Evolutionary conservation across 2,329 filamentous ascomycete genomes (phyloP).

Genomic region (Trichoderma citrinoviride): DNA sequence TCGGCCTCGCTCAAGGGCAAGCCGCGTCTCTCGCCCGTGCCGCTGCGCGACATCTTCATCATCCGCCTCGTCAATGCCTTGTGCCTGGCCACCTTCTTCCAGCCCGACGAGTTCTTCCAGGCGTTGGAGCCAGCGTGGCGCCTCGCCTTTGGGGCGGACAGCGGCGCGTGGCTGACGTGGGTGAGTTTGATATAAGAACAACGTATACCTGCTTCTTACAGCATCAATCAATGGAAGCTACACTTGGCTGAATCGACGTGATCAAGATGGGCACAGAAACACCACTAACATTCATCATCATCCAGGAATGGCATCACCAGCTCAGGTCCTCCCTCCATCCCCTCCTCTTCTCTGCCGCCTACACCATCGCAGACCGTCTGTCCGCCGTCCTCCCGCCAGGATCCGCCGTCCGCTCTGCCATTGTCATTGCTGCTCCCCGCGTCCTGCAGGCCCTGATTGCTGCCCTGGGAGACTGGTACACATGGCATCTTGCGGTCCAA

Average conservation of each 20-base stretch:
- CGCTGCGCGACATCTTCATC: slow-evolving; percentile 43
- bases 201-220: neutral
- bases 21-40: slow-evolving; percentile 9
- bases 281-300: too few relatives aligned
- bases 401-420: slow-evolving; percentile 56
- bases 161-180: slow-evolving; percentile 94
- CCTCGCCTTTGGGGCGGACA: slow-evolving; percentile 72
- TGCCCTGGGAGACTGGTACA: slow-evolving; percentile 78
- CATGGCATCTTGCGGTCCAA: slow-evolving; percentile 74
- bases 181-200: slow-evolving; percentile 48
- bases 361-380: slow-evolving; percentile 59
- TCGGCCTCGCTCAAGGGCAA: slow-evolving; percentile 16
- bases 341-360: slow-evolving; percentile 75
- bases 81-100: slow-evolving; percentile 84
- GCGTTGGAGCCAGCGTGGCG: slow-evolving; percentile 92
- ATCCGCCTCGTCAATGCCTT: slow-evolving; percentile 80
- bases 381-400: slow-evolving; percentile 54
- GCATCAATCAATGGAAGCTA: too few relatives aligned
- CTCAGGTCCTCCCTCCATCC: slow-evolving; percentile 90
- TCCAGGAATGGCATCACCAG: slow-evolving; percentile 85
- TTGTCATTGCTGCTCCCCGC: slow-evolving; percentile 72
- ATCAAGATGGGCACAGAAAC: too few relatives aligned
- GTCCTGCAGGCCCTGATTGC: slow-evolving; percentile 74
- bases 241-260: too few relatives aligned
- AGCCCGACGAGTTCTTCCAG: slow-evolving; percentile 97